Percentiles rank a stretch among this genome's conserved stretches.
Conservation (phyloP, 768 basidiomycete species). For the Lentinula boryana region DNA sequence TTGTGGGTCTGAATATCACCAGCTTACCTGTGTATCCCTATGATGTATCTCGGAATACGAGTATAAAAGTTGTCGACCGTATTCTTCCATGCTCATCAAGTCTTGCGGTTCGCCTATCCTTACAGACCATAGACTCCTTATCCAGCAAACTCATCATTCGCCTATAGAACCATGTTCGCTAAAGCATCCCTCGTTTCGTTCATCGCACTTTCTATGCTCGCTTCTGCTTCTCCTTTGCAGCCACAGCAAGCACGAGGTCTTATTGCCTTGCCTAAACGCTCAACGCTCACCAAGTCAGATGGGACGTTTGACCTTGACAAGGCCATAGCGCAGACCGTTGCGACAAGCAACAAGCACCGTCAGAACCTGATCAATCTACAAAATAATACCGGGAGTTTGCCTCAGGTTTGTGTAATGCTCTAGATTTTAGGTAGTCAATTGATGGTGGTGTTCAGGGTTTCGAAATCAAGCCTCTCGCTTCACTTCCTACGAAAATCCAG, state of each 20-base stretch:
- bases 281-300: conserved; percentile 10
- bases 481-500: conserved; percentile 15
- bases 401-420: not conserved
- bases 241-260: not conserved
- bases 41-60: too few species aligned
- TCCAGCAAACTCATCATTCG: too few species aligned
- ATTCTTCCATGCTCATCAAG: too few species aligned
- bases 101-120: too few species aligned
- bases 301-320: conserved; percentile 17
- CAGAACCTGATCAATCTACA: conserved; percentile 18
- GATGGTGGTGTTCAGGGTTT: conserved; percentile 15
- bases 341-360: conserved; percentile 18
- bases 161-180: not conserved
- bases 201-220: not conserved
- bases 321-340: conserved; percentile 10
- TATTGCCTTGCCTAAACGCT: conserved; percentile 10
- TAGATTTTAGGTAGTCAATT: not conserved
- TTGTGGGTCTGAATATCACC: not conserved
- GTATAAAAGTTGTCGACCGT: too few species aligned
- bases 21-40: too few species aligned
- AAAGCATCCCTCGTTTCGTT: not conserved
- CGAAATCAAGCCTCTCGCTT: conserved; percentile 22
- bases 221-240: not conserved
- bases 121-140: too few species aligned
- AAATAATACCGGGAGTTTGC: conserved; percentile 11